Conservation (phyloP, 1,284 basidiomycete genomes). For the Butyriboletus appendiculatus region DNA sequence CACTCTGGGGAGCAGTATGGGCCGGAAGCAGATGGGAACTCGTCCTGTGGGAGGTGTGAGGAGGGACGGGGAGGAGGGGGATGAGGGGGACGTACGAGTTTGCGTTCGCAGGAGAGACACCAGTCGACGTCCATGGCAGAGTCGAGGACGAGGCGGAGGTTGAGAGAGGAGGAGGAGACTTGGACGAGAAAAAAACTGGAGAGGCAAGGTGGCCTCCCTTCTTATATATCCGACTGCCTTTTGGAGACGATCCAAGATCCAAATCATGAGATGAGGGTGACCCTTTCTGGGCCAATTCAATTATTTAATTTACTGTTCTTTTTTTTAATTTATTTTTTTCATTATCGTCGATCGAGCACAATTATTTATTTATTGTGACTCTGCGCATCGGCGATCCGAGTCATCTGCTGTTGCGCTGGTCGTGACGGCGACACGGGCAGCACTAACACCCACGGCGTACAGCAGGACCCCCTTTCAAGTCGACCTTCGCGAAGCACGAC, state of each 20-base stretch:
- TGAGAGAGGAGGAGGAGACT: not conserved
- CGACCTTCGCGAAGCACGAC: conserved; percentile 20
- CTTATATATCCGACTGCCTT: conserved; percentile 34
- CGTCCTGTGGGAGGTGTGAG: conserved; percentile 41
- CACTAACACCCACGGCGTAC: conserved; percentile 18
- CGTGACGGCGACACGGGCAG: conserved; percentile 27
- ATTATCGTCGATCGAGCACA: conserved; percentile 35
- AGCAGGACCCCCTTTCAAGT: too few relatives aligned
- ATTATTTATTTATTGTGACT: conserved; percentile 12
- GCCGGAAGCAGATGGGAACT: conserved; percentile 23
- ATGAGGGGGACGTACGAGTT: conserved; percentile 44
- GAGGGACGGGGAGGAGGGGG: not conserved
- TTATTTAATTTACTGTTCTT: conserved; percentile 33
- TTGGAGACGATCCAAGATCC: conserved; percentile 21
- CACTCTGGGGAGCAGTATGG: conserved; percentile 62
- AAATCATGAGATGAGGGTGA: conserved; percentile 20
- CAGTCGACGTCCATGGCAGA: conserved; percentile 60
- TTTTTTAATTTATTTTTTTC: conserved; percentile 25
- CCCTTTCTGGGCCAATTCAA: conserved; percentile 29
- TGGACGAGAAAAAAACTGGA: conserved; percentile 15
- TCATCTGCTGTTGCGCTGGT: conserved; percentile 1
- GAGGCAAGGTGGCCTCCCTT: conserved; percentile 19
- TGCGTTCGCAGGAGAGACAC: conserved; percentile 62
- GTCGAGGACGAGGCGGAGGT: conserved; percentile 1
- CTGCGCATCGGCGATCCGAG: conserved; percentile 4